Conservation (phyloP, 2,329 filamentous ascomycete genomes). For the Elsinoe ampelina region DNA sequence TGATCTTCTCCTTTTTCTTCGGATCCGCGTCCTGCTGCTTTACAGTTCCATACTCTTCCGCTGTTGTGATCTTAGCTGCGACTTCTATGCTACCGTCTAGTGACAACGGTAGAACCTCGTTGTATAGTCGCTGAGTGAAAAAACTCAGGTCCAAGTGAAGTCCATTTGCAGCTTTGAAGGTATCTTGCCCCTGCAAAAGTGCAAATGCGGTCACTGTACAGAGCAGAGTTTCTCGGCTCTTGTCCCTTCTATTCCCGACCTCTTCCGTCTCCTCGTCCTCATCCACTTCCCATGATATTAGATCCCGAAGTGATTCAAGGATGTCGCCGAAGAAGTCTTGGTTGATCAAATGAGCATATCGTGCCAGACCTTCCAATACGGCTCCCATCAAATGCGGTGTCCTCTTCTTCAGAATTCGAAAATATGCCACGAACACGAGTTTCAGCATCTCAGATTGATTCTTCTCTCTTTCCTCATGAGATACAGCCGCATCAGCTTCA, state of each 20-base stretch:
- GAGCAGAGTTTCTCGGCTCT: slow-evolving; percentile 77
- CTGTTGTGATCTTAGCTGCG: slow-evolving; percentile 38
- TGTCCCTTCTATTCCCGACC: slow-evolving; percentile 50
- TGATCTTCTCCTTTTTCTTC: slow-evolving; percentile 57
- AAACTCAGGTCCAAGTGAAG: slow-evolving; percentile 87
- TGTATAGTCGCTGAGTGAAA: slow-evolving; percentile 92
- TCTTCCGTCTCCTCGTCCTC: slow-evolving; percentile 43
- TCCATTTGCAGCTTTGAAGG: slow-evolving; percentile 67
- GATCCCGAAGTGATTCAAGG: slow-evolving; percentile 84
- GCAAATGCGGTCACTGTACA: slow-evolving; percentile 95
- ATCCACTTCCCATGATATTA: slow-evolving; percentile 60
- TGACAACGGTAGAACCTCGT: slow-evolving; percentile 67
- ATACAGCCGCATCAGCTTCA: slow-evolving; percentile 81
- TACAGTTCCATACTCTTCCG: neutral
- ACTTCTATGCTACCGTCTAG: slow-evolving; percentile 81
- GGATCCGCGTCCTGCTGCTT: neutral
- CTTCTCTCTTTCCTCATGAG: slow-evolving; percentile 82
- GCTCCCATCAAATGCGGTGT: slow-evolving; percentile 87
- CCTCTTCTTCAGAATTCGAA: slow-evolving; percentile 80
- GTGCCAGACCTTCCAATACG: slow-evolving; percentile 84
- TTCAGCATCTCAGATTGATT: slow-evolving; percentile 96
- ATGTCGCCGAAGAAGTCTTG: slow-evolving; percentile 98
- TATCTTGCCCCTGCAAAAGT: slow-evolving; percentile 90
- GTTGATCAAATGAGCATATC: slow-evolving; percentile 94
- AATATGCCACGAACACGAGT: slow-evolving; percentile 90